Evolutionary conservation across 805 yeast species (phyloP).

Genomic region (Starmerella stellata): DNA sequence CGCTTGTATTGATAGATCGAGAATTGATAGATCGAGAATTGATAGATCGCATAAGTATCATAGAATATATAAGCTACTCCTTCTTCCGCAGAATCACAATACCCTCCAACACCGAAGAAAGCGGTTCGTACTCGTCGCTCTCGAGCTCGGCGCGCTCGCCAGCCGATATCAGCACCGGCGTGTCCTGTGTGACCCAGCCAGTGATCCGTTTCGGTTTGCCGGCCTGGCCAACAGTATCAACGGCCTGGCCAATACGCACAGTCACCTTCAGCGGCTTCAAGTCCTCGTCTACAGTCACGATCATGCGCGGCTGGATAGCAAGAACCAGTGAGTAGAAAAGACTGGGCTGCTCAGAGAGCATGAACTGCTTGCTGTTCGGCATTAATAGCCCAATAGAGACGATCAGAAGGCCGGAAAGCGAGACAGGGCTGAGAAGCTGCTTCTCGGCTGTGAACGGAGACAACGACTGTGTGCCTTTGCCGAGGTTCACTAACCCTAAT

Average conservation of each 20-base stretch:
- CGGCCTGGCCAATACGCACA: conserved; percentile 97
- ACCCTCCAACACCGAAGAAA: conserved; percentile 74
- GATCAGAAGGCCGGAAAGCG: conserved; percentile 76
- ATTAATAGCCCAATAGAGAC: conserved; percentile 68
- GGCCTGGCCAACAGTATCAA: conserved; percentile 96
- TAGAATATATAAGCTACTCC: no score
- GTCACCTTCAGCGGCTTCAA: conserved; percentile 84
- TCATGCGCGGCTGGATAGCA: conserved; percentile 81
- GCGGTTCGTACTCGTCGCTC: conserved; percentile 75
- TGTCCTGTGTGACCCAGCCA: conserved; percentile 98
- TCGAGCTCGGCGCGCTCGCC: conserved; percentile 97
- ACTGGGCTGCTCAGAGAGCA: conserved; percentile 56
- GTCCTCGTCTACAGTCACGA: conserved; percentile 80
- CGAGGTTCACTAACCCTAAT: conserved; percentile 85
- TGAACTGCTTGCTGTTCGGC: conserved; percentile 47
- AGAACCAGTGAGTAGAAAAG: conserved; percentile 71
- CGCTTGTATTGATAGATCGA: no score
- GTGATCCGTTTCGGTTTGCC: conserved; percentile 98
- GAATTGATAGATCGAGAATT: no score
- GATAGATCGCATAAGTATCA: no score
- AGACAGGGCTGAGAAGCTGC: conserved; percentile 66
- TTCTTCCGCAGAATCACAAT: conserved; percentile 81
- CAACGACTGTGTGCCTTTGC: conserved; percentile 85
- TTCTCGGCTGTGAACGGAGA: conserved; percentile 83
- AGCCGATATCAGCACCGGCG: conserved; percentile 81